Conservation (phyloP, 1,139 yeast species). For the Nakaseomyces glabratus region DNA sequence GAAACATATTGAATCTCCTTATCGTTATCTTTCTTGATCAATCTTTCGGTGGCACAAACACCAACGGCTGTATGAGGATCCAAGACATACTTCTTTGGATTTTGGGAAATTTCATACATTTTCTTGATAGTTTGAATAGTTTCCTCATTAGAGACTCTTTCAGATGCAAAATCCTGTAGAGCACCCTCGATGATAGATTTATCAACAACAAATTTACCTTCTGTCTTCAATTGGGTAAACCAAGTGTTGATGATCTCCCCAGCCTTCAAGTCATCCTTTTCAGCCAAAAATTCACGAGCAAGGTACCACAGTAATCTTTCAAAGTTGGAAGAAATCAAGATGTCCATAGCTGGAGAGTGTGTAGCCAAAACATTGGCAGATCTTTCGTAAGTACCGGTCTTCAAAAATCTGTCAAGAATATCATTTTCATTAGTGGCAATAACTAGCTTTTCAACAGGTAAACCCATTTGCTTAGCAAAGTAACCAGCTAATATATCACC, state of each 20-base stretch:
- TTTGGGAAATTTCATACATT: slow-evolving; percentile 43
- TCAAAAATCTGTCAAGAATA: slow-evolving; percentile 84
- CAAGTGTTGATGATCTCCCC: slow-evolving; percentile 63
- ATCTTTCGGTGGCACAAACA: slow-evolving; percentile 62
- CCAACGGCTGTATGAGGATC: slow-evolving; percentile 98
- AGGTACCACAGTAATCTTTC: slow-evolving; percentile 95
- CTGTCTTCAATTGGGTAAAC: slow-evolving; percentile 70
- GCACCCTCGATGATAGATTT: slow-evolving; percentile 58
- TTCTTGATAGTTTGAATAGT: slow-evolving; percentile 69
- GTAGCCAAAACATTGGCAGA: slow-evolving; percentile 75
- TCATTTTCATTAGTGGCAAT: slow-evolving; percentile 96
- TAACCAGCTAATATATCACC: slow-evolving; percentile 97
- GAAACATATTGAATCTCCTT: slow-evolving; percentile 52
- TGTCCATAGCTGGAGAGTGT: slow-evolving; percentile 97
- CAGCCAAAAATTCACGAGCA: slow-evolving; percentile 57
- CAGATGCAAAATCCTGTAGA: slow-evolving; percentile 60
- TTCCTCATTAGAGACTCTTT: slow-evolving; percentile 67
- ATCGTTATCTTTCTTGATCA: slow-evolving; percentile 43
- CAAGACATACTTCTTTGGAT: slow-evolving; percentile 66
- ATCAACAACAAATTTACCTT: slow-evolving; percentile 71
- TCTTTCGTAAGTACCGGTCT: slow-evolving; percentile 75
- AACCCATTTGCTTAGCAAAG: slow-evolving; percentile 90
- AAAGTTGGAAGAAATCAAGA: slow-evolving; percentile 85
- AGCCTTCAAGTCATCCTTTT: slow-evolving; percentile 56
- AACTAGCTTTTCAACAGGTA: slow-evolving; percentile 76